Evolutionary conservation across 805 yeast genomes (phyloP).

Genomic region (Spathaspora passalidarum): DNA sequence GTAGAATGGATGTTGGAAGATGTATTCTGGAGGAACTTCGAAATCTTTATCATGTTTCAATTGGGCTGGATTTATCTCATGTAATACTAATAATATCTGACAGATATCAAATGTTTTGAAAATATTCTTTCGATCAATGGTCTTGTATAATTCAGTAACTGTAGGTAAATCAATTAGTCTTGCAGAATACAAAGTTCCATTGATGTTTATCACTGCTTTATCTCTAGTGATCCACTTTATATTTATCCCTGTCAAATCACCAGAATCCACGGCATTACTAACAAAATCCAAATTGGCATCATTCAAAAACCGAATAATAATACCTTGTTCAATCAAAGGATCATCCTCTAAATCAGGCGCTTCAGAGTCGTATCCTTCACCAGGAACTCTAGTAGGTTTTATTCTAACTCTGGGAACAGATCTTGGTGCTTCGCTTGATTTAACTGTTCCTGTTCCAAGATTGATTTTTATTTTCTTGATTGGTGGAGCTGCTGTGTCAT

Average conservation of each 20-base stretch:
- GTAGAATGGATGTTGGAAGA: slow-evolving; percentile 40
- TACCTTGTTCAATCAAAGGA: slow-evolving; percentile 85
- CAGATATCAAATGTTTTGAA: slow-evolving; percentile 83
- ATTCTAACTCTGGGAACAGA: slow-evolving; percentile 47
- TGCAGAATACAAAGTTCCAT: slow-evolving; percentile 72
- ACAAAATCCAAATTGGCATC: slow-evolving; percentile 70
- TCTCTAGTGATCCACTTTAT: slow-evolving; percentile 82
- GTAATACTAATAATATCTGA: slow-evolving; percentile 79
- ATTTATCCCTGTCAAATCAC: slow-evolving; percentile 68
- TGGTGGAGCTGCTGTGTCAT: slow-evolving; percentile 6
- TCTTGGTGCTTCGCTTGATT: slow-evolving; percentile 5
- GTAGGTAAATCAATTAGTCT: slow-evolving; percentile 89
- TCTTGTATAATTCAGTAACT: slow-evolving; percentile 79
- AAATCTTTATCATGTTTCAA: slow-evolving; percentile 46
- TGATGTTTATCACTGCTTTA: slow-evolving; percentile 73
- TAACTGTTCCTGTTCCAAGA: slow-evolving; percentile 4
- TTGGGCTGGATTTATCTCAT: slow-evolving; percentile 40
- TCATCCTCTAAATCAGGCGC: slow-evolving; percentile 96
- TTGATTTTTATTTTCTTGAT: slow-evolving; percentile 17
- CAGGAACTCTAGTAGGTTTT: slow-evolving; percentile 69
- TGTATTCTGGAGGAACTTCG: slow-evolving; percentile 34
- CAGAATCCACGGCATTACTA: slow-evolving; percentile 70
- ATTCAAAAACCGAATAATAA: slow-evolving; percentile 70
- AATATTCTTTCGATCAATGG: slow-evolving; percentile 84
- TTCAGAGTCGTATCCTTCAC: slow-evolving; percentile 95